Evolutionary conservation across 108 stramenopile genomes (phyloP).

Genomic region (Cylindrotheca closterium): DNA sequence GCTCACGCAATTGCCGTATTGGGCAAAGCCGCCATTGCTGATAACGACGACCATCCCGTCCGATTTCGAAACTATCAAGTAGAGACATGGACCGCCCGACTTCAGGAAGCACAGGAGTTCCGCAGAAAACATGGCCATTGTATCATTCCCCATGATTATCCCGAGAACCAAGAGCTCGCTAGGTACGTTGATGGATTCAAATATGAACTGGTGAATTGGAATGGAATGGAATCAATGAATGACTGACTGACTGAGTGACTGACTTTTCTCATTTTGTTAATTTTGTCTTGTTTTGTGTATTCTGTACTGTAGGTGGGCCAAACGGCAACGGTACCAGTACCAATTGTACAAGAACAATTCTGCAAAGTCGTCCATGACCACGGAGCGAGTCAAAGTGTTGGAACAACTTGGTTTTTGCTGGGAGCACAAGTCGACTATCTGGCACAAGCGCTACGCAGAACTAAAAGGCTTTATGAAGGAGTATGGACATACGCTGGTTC

Average conservation of each 20-base stretch:
- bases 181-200: conserved; percentile 22
- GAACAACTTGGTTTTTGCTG: conserved; percentile 21
- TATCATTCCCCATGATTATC: conserved; percentile 29
- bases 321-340: conserved; percentile 22
- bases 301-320: conserved; percentile 15
- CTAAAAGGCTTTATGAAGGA: conserved; percentile 9
- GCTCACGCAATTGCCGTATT: not conserved
- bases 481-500: conserved; percentile 30
- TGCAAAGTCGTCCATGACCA: conserved; percentile 13
- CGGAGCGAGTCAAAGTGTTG: conserved; percentile 5
- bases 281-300: not conserved
- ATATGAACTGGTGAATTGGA: not conserved
- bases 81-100: conserved; percentile 36
- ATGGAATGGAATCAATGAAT: not conserved
- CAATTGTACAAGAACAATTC: not conserved
- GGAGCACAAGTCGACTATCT: conserved; percentile 22
- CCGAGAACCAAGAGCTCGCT: conserved; percentile 16
- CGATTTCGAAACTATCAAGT: conserved; percentile 5
- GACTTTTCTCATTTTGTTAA: not conserved
- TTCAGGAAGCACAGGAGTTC: conserved; percentile 34
- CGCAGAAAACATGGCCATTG: conserved; percentile 30
- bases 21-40: not conserved
- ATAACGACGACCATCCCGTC: not conserved
- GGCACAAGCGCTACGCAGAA: conserved; percentile 29
- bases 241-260: not conserved